phyloP scores from a whole-genome alignment of 257 asterid genomes.

The Solanum medicagineum region DNA sequence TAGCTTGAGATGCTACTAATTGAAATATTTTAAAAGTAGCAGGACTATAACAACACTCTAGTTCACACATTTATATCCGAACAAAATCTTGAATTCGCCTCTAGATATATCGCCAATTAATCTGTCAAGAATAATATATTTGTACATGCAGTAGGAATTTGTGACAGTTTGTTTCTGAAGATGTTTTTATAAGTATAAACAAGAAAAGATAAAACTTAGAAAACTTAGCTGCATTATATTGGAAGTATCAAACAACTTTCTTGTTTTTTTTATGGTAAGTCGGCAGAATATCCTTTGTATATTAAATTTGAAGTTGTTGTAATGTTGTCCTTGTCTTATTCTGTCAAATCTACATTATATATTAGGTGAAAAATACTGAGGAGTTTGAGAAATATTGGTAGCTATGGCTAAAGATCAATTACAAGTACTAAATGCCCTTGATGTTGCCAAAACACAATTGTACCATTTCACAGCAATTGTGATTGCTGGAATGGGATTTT shows the following conservation, averaged over 20 bases:
- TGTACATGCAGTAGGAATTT: background rate
- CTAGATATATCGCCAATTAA: too few relatives aligned
- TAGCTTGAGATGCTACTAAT: too few relatives aligned
- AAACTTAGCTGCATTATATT: background rate
- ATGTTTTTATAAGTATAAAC: background rate
- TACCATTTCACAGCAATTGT: constrained; percentile 64
- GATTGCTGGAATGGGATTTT: constrained; percentile 66
- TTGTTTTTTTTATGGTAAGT: background rate
- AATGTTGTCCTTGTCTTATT: background rate
- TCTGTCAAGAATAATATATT: background rate
- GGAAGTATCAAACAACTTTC: background rate
- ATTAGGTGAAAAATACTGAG: background rate
- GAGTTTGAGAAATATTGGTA: background rate
- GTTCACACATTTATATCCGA: too few relatives aligned
- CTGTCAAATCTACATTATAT: background rate
- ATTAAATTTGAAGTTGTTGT: background rate
- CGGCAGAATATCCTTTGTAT: background rate
- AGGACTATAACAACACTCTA: too few relatives aligned
- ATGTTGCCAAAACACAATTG: constrained; percentile 46
- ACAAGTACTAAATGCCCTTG: constrained; percentile 53
- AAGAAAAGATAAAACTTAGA: background rate
- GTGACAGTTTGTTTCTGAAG: background rate
- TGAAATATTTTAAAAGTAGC: too few relatives aligned
- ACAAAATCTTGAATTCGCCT: too few relatives aligned
- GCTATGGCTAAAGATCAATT: constrained; percentile 32